Base-by-base conservation (phyloP, 1,284 basidiomycete species). In the Phellopilus nigrolimitatus region DNA sequence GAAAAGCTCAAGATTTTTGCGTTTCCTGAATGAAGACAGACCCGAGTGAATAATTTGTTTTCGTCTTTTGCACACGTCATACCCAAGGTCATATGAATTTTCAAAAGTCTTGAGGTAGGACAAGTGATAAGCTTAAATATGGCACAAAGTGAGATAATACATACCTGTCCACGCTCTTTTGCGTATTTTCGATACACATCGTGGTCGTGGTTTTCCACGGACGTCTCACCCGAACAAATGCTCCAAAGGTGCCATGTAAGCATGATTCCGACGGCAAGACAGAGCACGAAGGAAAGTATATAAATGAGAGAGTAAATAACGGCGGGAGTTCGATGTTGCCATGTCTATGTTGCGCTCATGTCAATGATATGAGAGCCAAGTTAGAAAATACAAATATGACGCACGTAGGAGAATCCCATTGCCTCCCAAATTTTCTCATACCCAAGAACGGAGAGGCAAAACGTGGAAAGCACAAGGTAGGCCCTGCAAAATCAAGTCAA, bases 51-150 rank as follows among this genome's bases (percentile, higher is more conserved):
- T 30, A n/a, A 0, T 25, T 33, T 12, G 31, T 33, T 33, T 33
- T 9, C 3, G 10, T n/a, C 31, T 9, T 33, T 6, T 3, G 2
- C n/a, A 33, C 38, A 39, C 22, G 15, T 55, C 46, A 21, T 64
- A 80, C 72, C 95, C 95, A 4, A 97, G 70, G 64, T 99, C 88
- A 64, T 94, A 98, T 5, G 89, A 93, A 62, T 98, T 98, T 15
- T 91, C 74, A 61, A 97, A 98, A 0, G 71, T 72, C 83, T 88
- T 56, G 1, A 36, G 19, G 44, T 19, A 37, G 41, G 25, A n/a
- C 37, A 21, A 28, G 27, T 34, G 54, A 49, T 48, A 25, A 39
- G 31, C 39, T 19, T 13, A 21, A 12, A 4, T 19, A 17, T 21
- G 34, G 40, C 52, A 3, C 40, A 36, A 22, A 40, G 10, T 8